Evolutionary conservation across 768 basidiomycete genomes (phyloP), one percentile per base, ranked within the genome.

Genomic region (Mrakia frigida): DNA sequence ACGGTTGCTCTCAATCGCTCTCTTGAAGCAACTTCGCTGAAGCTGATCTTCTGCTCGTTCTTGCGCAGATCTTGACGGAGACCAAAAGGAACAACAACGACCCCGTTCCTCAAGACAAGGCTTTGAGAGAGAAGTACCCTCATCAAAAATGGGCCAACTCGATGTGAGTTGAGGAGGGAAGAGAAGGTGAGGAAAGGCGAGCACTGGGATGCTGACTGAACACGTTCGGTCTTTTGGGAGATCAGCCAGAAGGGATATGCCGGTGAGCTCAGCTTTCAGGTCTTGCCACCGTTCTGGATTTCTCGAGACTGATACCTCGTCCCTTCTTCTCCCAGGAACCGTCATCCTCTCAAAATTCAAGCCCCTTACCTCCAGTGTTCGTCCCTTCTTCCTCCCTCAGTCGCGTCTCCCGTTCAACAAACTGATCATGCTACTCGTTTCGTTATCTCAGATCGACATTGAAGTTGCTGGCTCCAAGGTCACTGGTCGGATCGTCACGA

Each of bases 71-170:
- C 68, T 43, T 78, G 39, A 78, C 77, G 11, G 77, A 78, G 69
- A 74, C 73, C 11, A 78, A 78, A 43, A 23, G 77, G 23, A 78
- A 78, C 73, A 65, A 78, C 59, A 70, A 28, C 16, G 31, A 31
- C 2, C 77, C 77, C 23, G 53, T 78, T 31, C 73, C 77, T 33
- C 73, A 74, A 28, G 74, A 78, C 52, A 39, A 50, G 14, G 65
- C 69, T 25, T 56, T 78, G 13, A 70, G 59, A 35, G 68, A 23
- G 23, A 78, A 78, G 69, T 78, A 78, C 41, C 77, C 77, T 28
- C 74, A 46, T 68, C 77, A 74, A 35, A 77, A 77, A 31, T 75
- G 74, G 76, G 72, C 71, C 63, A 67, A 73, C 63, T 68, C 71
- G 25, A 71, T n/a, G 60, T 59, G 31, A 56, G 60, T 68, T 6